phyloP scores from a whole-genome alignment of 169 alveolate species.

The Amoebophrya sp. region DNA sequence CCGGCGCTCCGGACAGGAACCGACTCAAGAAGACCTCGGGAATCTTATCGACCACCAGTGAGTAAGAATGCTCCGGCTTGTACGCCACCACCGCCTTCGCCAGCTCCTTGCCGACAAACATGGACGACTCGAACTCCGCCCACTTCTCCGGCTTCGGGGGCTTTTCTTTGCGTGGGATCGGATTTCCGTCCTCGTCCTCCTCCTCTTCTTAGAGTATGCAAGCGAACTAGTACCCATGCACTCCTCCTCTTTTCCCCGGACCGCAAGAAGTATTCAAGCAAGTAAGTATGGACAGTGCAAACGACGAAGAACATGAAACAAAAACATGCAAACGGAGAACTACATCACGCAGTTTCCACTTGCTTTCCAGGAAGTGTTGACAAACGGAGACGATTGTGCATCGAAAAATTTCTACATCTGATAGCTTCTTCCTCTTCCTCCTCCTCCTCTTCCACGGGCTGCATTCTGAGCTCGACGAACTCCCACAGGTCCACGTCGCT shows the following conservation, averaged over 20 bases:
- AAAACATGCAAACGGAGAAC: too few relatives aligned
- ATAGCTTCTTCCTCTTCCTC: slow-evolving; percentile 26
- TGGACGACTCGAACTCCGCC: background rate
- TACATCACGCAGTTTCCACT: too few relatives aligned
- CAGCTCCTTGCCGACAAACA: background rate
- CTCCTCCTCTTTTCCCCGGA: too few relatives aligned
- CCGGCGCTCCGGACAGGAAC: background rate
- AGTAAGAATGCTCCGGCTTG: background rate
- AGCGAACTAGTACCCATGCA: too few relatives aligned
- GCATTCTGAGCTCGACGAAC: background rate
- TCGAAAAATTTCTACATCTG: too few relatives aligned
- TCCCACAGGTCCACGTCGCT: background rate
- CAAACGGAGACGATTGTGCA: too few relatives aligned
- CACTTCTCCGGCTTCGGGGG: background rate
- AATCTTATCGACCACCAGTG: background rate
- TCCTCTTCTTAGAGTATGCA: slow-evolving; percentile 3
- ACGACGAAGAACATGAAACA: too few relatives aligned
- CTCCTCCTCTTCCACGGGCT: slow-evolving; percentile 10
- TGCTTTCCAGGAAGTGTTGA: too few relatives aligned
- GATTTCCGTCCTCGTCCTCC: slow-evolving; percentile 9
- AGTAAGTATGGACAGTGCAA: too few relatives aligned
- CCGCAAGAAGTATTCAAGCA: too few relatives aligned
- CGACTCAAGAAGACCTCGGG: background rate
- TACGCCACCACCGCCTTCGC: background rate
- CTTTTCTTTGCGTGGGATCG: background rate